Percentiles rank a stretch among this genome's conserved stretches.
Evolutionary conservation across 179 eudicot genomes (phyloP).

Genomic region (Vitellaria paradoxa): DNA sequence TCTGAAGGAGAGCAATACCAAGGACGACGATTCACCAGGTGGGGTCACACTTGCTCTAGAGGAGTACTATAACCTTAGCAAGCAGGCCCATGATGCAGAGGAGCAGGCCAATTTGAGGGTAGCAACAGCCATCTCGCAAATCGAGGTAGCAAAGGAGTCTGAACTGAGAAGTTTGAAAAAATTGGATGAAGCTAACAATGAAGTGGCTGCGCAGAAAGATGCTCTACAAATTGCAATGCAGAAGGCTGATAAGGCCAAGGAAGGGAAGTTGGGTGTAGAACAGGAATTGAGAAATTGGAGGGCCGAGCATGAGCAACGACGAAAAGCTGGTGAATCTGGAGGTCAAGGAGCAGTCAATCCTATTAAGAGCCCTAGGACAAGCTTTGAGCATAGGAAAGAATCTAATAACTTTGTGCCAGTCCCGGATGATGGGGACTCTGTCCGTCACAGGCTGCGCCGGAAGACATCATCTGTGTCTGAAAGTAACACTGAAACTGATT

Average conservation of each 20-base stretch:
- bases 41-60: slow-evolving; percentile 76
- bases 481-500: slow-evolving; percentile 34
- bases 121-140: slow-evolving; percentile 57
- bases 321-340: slow-evolving; percentile 60
- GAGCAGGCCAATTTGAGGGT: slow-evolving; percentile 67
- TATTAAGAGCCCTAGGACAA: slow-evolving; percentile 42
- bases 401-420: slow-evolving; percentile 19
- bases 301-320: slow-evolving; percentile 61
- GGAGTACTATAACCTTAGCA: slow-evolving; percentile 81
- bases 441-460: slow-evolving; percentile 35
- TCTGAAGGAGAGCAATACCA: slow-evolving; percentile 50
- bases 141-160: slow-evolving; percentile 68
- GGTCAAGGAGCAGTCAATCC: slow-evolving; percentile 22
- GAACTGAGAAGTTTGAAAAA: slow-evolving; percentile 53
- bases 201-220: slow-evolving; percentile 57
- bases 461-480: slow-evolving; percentile 27
- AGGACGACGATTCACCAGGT: slow-evolving; percentile 32
- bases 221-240: slow-evolving; percentile 53
- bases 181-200: slow-evolving; percentile 56
- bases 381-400: slow-evolving; percentile 41
- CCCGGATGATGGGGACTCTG: slow-evolving; percentile 24
- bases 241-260: slow-evolving; percentile 80
- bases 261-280: slow-evolving; percentile 78
- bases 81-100: slow-evolving; percentile 76
- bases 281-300: slow-evolving; percentile 90